Percentiles rank a stretch among this genome's conserved stretches.
These are phyloP conservation scores for Fraxinus baroniana DNA, from an alignment of 305 asterid genomes.

Conservation along the genomic window DNA sequence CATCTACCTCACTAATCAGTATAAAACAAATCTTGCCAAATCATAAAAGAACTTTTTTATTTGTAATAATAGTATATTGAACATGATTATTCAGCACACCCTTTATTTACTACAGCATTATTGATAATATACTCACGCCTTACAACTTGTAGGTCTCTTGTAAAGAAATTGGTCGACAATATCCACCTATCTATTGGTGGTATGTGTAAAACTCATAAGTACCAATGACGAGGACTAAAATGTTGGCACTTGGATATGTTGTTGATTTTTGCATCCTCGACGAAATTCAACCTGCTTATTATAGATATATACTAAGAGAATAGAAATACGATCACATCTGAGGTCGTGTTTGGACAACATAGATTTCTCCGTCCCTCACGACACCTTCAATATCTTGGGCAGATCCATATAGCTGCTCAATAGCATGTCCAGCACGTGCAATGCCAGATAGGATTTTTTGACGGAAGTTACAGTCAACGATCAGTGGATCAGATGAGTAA, in stretches of 20 bases:
- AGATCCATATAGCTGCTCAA: constrained; percentile 84
- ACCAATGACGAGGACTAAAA: not conserved
- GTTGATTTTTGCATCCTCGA: not conserved
- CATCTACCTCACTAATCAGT: not conserved
- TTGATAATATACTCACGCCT: not conserved
- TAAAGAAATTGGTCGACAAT: not conserved
- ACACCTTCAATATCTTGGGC: constrained; percentile 98
- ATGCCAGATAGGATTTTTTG: constrained; percentile 63
- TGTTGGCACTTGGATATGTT: not conserved
- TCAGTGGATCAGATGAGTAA: constrained; percentile 74
- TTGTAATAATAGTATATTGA: not conserved
- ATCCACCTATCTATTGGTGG: not conserved
- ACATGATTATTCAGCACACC: not conserved
- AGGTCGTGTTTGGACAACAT: constrained; percentile 97
- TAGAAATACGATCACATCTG: constrained; percentile 61
- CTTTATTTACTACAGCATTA: not conserved
- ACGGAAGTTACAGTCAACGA: constrained; percentile 64
- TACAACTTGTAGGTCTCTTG: not conserved
- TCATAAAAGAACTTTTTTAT: not conserved
- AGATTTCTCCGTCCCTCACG: constrained; percentile 82
- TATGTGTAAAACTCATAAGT: not conserved
- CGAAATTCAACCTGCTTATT: not conserved
- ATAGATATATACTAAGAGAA: not conserved
- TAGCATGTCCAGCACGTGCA: constrained; percentile 79
- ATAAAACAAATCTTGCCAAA: not conserved